Base-by-base conservation (phyloP, 1,139 yeast species). In the Pneumocystis murina region DNA sequence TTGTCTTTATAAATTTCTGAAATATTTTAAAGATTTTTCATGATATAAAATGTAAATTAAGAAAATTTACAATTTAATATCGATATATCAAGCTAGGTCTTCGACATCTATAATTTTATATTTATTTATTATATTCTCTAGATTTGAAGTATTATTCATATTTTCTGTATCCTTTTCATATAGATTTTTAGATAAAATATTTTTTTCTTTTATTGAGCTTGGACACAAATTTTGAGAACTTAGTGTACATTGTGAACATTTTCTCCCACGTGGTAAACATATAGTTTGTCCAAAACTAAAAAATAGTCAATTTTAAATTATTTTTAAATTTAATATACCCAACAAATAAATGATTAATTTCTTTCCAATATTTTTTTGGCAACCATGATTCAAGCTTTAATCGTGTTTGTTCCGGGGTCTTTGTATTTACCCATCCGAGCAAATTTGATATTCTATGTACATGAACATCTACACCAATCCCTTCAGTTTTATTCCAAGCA, bases 381-480 rank as follows among this genome's bases (percentile, higher is more conserved):
- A 91, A 75, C 94, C 95, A 87, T 35, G 76, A 74, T 71, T 91
- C 87, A 59, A 91, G 74, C 62, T 80, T 85, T 48, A 77, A 70
- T 28, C 97, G 73, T 0, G 96, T 87, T 59, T 79, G 79, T 68
- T 92, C 97, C 0, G 97, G 96, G 17, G 83, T 85, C 64, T 72
- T 69, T 36, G 68, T 66, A 35, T 67, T 41, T 68, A 80, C 73
- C 96, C 97, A 90, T 38, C 81, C 62, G 4, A 64, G 62, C 5
- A 63, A 35, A 30, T 82, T 84, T 0, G 92, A 84, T 64, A 91
- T 76, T 64, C 98, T 76, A 70, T 88, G 94, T 62, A 91, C 83
- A 73, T 91, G 98, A 2, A 90, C 95, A 73, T 91, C 98, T 7
- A 91, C 97, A 16, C 97, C 97, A 36, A 91, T 88, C 0, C 97